Base-by-base conservation (phyloP, 202 grass and related monocot genomes). In the Thinopyrum obtusiflorum region DNA sequence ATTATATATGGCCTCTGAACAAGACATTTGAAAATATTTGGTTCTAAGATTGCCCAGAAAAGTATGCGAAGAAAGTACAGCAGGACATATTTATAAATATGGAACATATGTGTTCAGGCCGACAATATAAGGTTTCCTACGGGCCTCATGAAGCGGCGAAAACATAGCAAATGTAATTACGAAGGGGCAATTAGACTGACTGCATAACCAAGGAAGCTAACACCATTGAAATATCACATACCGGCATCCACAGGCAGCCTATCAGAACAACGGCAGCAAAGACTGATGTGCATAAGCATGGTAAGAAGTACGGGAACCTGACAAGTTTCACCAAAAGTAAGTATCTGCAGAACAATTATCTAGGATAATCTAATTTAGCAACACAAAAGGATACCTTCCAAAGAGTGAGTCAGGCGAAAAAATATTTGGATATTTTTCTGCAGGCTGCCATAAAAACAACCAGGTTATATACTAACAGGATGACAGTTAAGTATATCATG, bases 261-360 rank as follows among this genome's bases (percentile, higher is more conserved):
- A 94, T 73, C 18, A 97, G 86, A 73, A 91, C 88, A 84, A 1
- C 66, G 57, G 69, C 79, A 59, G 86, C 84, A 80, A 97, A 92
- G 13, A 92, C 11, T 65, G 88, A 89, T 47, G 85, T 97, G 69
- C 84, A 78, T 62, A 97, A 88, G 53, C 90, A 94, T 21, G 90
- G 92, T 74, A 97, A 86, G 61, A 92, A 86, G 53, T 94, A 97
- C 13, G 92, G 92, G 72, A 97, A 97, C 76, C 90, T 94, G 80
- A 4, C 9, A 82, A 69, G 60, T 37, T 63, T 4, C 18, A 80
- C 18, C 32, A 29, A 76, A 76, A 86, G 6, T 70, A 77, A 79
- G 87, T 25, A 37, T 14, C 71, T 14, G 53, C 63, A 73, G 33
- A 47, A 26, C 21, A 35, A 65, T 35, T 27, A 67, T 66, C 3